These are phyloP conservation scores for Dipteronia dyeriana DNA, from an alignment of 345 rosid species.

Conservation along the genomic window DNA sequence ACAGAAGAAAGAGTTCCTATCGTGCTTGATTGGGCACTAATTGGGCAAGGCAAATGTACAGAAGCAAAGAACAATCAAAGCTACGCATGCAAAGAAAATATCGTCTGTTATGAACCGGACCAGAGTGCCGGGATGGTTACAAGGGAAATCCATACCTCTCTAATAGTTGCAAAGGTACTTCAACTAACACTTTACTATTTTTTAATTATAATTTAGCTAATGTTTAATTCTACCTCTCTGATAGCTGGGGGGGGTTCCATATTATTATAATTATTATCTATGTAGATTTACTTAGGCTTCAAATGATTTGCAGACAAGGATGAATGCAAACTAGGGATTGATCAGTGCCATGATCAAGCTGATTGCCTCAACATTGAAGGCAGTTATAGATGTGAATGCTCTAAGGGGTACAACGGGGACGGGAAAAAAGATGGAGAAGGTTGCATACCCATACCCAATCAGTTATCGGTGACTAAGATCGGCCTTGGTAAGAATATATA, in stretches of 20 bases:
- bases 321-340: not conserved
- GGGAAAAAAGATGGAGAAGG: too few relatives aligned
- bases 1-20: not conserved
- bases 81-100: slow-evolving; percentile 19
- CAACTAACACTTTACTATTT: not conserved
- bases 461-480: too few relatives aligned
- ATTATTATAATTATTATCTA: too few relatives aligned
- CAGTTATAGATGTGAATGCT: not conserved
- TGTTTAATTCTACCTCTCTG: too few relatives aligned
- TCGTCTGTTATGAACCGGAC: not conserved
- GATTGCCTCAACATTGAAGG: not conserved
- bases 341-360: too few relatives aligned
- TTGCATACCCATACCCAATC: too few relatives aligned
- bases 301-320: slow-evolving; percentile 18
- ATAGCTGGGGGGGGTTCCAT: too few relatives aligned
- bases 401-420: too few relatives aligned
- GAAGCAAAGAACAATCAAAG: not conserved
- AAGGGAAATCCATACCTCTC: slow-evolving; percentile 35
- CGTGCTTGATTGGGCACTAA: slow-evolving; percentile 24
- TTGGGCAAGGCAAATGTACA: not conserved
- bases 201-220: too few relatives aligned
- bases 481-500: too few relatives aligned
- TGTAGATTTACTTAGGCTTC: too few relatives aligned
- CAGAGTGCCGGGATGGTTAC: slow-evolving; percentile 22
- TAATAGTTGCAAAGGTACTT: not conserved